Evolutionary conservation across 2,329 filamentous ascomycete genomes (phyloP), one percentile per base, ranked within the genome.

Genomic region (Arthroderma sp.): DNA sequence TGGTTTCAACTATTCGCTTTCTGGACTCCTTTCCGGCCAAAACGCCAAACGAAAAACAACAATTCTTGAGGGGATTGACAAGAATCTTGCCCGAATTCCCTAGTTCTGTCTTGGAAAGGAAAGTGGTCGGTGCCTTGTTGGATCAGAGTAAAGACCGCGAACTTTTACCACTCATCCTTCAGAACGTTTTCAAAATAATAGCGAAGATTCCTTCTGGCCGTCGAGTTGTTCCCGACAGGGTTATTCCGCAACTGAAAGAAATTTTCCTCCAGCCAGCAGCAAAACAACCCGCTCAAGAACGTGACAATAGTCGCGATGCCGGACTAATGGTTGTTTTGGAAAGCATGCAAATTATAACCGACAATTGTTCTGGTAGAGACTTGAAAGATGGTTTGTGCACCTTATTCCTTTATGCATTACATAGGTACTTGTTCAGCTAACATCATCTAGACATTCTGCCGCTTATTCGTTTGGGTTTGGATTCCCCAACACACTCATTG

Each of bases 1-100:
- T 98, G 4, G 86, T 98, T 22, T 94, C 88, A 0, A 95, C 91
- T 0, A 94, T 98, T 50, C 84, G 91, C 8, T 98, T 98, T 58
- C 70, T 98, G 28, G 91, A 98, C 55, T 77, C 81, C 0, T 78
- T 98, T 47, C 89, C 91, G 0, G 85, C 85, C 31, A 98, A 98
- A 67, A 94, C 87, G 1, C 75, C 85, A 0, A 84, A 78, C 50
- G 91, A 98, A 58, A 98, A 98, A 61, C 75, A 82, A 5, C 81
- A 87, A 47, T 98, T 98, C 60, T 77, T 98, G 74, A 79, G 86
- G 44, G 91, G 91, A 0, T 69, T 98, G 6, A 80, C 82, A 52
- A 83, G 86, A 43, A 87, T 98, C 7, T 66, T 98, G 46, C 82
- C 85, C 0, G 91, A 91, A 31, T 98, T 98, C 56, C 91, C 91